A percentile compares a stretch with the other conserved stretches of the same genome.
These are phyloP conservation scores for Rhododendron williamsianum DNA, from an alignment of 148 eudicot species.

Conservation along the genomic window DNA sequence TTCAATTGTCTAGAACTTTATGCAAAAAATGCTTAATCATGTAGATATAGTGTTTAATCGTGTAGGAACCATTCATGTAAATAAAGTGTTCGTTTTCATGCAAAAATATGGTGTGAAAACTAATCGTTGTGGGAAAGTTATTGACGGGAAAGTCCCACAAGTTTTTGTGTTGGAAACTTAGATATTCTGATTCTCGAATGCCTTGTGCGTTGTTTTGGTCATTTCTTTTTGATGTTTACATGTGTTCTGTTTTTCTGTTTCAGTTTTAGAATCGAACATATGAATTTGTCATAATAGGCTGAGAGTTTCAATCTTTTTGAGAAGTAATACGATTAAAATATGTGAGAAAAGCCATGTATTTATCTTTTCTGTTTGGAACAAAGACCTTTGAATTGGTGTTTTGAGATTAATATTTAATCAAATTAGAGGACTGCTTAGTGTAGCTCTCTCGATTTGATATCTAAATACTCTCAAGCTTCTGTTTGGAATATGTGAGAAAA, in stretches of 20 bases:
- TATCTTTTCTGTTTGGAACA: slow-evolving; percentile 21
- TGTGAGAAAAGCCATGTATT: slow-evolving; percentile 11
- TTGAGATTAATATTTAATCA: not conserved
- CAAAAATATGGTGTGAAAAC: not conserved
- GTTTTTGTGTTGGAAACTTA: not conserved
- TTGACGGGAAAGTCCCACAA: not conserved
- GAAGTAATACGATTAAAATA: not conserved
- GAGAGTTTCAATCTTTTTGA: not conserved
- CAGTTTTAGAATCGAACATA: not conserved
- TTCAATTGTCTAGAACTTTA: not conserved
- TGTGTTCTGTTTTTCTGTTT: slow-evolving; percentile 15
- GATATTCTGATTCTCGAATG: not conserved
- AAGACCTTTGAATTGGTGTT: not conserved
- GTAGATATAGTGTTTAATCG: not conserved
- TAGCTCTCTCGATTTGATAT: not conserved
- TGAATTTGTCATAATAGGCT: not conserved
- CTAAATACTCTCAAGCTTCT: not conserved
- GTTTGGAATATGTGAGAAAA: not conserved
- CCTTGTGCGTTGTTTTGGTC: slow-evolving; percentile 2
- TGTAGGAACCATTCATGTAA: not conserved
- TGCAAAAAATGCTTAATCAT: not conserved
- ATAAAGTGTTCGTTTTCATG: not conserved
- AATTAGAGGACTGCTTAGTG: not conserved
- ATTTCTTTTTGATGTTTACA: slow-evolving; percentile 14
- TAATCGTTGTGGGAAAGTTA: not conserved